These are phyloP conservation scores for Lolium multiflorum DNA, from an alignment of 176 grass and related monocot species.

Conservation along the genomic window DNA sequence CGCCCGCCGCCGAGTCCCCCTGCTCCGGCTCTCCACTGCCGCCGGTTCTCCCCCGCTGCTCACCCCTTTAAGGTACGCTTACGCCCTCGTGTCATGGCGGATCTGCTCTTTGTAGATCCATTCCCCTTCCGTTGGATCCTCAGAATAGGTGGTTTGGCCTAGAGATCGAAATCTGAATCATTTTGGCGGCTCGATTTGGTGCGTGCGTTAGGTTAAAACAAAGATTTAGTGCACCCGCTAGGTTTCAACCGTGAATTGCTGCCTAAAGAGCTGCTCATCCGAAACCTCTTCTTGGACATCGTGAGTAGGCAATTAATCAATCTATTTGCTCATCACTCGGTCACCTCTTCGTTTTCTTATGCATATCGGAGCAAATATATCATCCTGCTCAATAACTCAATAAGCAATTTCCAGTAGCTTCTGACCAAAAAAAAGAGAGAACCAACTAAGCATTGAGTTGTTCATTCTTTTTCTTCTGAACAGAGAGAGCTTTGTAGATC, in stretches of 20 bases:
- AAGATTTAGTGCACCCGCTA: neutral
- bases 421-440: neutral
- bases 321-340: neutral
- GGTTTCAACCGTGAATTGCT: neutral
- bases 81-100: neutral
- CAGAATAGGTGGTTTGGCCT: neutral
- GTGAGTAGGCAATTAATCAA: neutral
- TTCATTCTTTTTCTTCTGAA: neutral
- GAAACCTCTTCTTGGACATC: neutral
- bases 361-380: neutral
- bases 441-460: neutral
- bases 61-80: neutral
- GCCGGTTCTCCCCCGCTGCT: neutral
- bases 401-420: neutral
- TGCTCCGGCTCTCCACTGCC: neutral
- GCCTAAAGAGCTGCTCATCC: neutral
- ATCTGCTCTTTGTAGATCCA: neutral
- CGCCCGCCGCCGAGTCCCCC: neutral
- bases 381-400: neutral
- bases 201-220: neutral
- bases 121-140: neutral
- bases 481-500: neutral
- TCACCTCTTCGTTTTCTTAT: neutral
- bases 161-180: neutral
- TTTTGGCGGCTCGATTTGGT: neutral